Conservation (phyloP, 2,329 filamentous ascomycete species). For the Trichoderma breve region DNA sequence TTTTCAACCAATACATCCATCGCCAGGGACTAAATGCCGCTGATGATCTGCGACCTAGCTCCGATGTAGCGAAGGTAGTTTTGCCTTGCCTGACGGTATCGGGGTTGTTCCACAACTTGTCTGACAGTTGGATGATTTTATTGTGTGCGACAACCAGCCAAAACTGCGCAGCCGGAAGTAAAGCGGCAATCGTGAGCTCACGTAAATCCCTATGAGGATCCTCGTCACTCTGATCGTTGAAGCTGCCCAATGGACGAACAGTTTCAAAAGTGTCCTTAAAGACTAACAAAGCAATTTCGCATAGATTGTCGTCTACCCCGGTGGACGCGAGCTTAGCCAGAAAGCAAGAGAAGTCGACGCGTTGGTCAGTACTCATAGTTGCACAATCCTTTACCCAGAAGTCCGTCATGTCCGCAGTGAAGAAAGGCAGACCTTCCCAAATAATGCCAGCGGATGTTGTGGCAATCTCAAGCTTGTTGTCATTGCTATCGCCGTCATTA, state of each 20-base stretch:
- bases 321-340: neutral
- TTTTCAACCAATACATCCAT: conserved; percentile 17
- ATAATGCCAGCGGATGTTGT: neutral
- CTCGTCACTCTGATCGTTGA: neutral
- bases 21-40: conserved; percentile 15
- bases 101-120: neutral
- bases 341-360: neutral
- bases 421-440: neutral
- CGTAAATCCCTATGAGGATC: neutral
- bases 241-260: neutral
- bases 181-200: neutral
- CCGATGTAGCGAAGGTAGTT: neutral
- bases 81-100: neutral
- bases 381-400: neutral
- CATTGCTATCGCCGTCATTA: too few relatives aligned
- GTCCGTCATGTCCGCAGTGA: neutral
- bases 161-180: neutral
- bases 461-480: neutral
- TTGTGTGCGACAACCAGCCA: neutral
- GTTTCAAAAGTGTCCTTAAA: neutral
- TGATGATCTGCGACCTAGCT: conserved; percentile 7
- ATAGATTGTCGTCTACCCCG: neutral
- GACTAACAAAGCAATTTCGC: neutral
- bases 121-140: neutral
- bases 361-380: neutral